Conservation (phyloP, 108 stramenopile species). For the Stephanodiscus triporus region DNA sequence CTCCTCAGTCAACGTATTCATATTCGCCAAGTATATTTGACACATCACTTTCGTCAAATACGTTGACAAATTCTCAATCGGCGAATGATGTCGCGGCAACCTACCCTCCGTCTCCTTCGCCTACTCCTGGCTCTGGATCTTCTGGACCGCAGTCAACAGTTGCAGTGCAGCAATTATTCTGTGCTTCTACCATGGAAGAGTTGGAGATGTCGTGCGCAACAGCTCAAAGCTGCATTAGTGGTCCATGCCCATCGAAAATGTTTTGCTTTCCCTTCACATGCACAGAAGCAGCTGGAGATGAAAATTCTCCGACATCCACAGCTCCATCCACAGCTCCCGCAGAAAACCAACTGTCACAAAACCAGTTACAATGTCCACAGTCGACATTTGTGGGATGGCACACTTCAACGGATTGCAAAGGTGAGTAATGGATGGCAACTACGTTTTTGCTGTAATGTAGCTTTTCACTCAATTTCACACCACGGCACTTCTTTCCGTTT, state of each 20-base stretch:
- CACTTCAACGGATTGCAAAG: constrained; percentile 5
- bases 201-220: constrained; percentile 20
- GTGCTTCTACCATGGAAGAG: constrained; percentile 28
- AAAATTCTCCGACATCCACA: no score
- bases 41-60: not conserved
- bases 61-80: not conserved
- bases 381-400: constrained; percentile 10
- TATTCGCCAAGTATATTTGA: not conserved
- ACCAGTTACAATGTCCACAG: not conserved
- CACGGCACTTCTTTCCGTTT: not conserved
- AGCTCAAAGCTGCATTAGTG: constrained; percentile 25
- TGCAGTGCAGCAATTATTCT: constrained; percentile 24
- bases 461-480: not conserved
- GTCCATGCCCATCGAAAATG: constrained; percentile 24
- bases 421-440: not conserved
- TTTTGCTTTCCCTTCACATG: constrained; percentile 41
- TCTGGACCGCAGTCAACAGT: not conserved
- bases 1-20: not conserved
- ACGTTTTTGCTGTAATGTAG: not conserved
- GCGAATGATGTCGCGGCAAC: not conserved
- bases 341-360: not conserved
- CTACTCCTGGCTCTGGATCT: not conserved
- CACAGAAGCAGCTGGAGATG: not conserved
- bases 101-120: constrained; percentile 5
- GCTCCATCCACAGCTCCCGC: not conserved